Conservation (phyloP, 345 rosid genomes). For the Hibiscus tridactylites region DNA sequence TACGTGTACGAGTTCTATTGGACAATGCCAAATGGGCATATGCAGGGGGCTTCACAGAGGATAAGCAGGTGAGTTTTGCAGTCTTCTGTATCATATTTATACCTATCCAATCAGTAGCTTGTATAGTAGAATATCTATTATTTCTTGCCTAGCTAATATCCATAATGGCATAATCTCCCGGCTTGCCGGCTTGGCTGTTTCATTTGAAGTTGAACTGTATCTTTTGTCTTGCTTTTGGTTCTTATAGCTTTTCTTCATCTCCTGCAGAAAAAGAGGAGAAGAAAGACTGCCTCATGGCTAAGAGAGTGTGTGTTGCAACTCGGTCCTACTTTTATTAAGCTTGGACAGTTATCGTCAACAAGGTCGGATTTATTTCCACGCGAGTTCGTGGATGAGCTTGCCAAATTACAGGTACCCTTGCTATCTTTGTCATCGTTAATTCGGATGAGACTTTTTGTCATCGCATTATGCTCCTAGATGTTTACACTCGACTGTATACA, state of each 20-base stretch:
- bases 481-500: neutral
- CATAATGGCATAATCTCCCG: neutral
- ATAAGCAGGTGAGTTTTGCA: slow-evolving; percentile 51
- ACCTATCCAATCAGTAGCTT: neutral
- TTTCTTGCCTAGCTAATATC: slow-evolving; percentile 2
- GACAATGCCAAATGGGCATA: slow-evolving; percentile 93
- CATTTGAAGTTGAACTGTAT: neutral
- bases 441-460: neutral
- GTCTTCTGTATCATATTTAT: neutral
- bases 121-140: neutral
- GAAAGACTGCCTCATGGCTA: slow-evolving; percentile 79
- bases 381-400: slow-evolving; percentile 90
- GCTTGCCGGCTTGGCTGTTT: neutral
- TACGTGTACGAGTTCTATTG: slow-evolving; percentile 61
- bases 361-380: slow-evolving; percentile 89
- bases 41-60: slow-evolving; percentile 63
- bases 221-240: slow-evolving; percentile 7
- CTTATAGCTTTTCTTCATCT: slow-evolving; percentile 12
- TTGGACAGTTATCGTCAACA: slow-evolving; percentile 89
- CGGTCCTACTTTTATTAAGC: slow-evolving; percentile 95
- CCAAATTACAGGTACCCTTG: slow-evolving; percentile 78
- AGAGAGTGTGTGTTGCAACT: slow-evolving; percentile 84
- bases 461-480: slow-evolving; percentile 1
- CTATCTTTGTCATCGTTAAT: slow-evolving; percentile 1
- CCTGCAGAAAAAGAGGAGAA: slow-evolving; percentile 60